Conservation (phyloP, 148 eudicot species). For the Hydrangea macrophylla region DNA sequence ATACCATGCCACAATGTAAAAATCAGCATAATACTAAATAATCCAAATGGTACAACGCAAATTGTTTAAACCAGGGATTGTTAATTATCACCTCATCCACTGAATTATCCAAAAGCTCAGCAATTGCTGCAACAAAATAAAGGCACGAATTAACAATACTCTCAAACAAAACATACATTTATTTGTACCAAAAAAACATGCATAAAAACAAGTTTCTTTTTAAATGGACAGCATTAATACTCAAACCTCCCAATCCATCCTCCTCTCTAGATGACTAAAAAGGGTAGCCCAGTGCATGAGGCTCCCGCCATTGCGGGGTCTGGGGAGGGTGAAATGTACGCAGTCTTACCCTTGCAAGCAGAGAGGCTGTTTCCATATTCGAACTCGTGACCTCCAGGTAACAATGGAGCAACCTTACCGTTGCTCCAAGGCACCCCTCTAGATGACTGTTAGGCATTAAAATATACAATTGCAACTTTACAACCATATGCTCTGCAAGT, state of each 20-base stretch:
- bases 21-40: background rate
- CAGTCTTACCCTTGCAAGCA: no score
- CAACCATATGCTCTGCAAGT: background rate
- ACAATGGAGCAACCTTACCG: no score
- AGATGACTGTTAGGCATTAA: no score
- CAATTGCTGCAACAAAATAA: conserved; percentile 66
- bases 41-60: background rate
- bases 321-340: no score
- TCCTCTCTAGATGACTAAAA: background rate
- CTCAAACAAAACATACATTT: background rate
- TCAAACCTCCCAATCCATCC: background rate
- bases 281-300: no score
- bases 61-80: background rate
- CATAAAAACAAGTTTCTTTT: no score
- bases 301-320: no score
- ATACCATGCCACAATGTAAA: background rate
- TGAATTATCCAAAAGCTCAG: conserved; percentile 94
- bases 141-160: background rate
- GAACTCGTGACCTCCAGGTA: no score
- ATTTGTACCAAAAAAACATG: background rate
- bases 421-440: no score
- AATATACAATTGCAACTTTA: no score
- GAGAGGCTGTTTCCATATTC: no score
- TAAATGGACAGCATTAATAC: background rate
- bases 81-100: conserved; percentile 76